Evolutionary conservation across 148 eudicot genomes (phyloP), one percentile per base, ranked within the genome.

Genomic region (Silene conica): DNA sequence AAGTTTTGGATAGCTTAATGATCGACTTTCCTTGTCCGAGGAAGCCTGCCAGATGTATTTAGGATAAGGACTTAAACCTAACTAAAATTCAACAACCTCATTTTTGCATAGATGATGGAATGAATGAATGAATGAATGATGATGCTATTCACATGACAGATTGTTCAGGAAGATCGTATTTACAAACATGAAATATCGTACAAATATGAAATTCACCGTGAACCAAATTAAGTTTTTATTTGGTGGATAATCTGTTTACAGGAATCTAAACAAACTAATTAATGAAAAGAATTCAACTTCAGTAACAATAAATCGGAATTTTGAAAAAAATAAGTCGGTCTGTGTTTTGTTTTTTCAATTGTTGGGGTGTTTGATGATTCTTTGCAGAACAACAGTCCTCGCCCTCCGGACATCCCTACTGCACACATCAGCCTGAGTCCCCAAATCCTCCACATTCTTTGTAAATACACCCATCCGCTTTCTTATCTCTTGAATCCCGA

Each of bases 341-440:
- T 14, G 15, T 16, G 13, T 20, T 28, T 58, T 13, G 26, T 22
- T 15, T 8, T 71, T 71, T 88, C 79, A 83, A 74, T 80, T 76
- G 75, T 83, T 82, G 25, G 89, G 96, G 48, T 82, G 90, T 71
- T 88, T 94, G 77, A 94, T 94, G 81, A 94, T 94, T 83, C 98
- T 89, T 68, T 94, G 98, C 64, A 94, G 80, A 52, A 94, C 89
- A 52, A 94, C 98, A 68, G 97, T 94, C 77, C 98, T 94, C 0
- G 97, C 98, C 67, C 92, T 81, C 18, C 98, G 85, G 77, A 94
- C 90, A 72, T 94, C 97, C 14, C 97, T 80, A 79, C 97, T 90
- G 65, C 97, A 94, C 72, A 81, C 77, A 83, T 91, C 98, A 79
- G 97, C 96, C 70, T 91, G 97, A 59, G 77, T 77, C 21, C 96